Conservation (phyloP, 768 basidiomycete species). For the Tricholoma sp. region DNA sequence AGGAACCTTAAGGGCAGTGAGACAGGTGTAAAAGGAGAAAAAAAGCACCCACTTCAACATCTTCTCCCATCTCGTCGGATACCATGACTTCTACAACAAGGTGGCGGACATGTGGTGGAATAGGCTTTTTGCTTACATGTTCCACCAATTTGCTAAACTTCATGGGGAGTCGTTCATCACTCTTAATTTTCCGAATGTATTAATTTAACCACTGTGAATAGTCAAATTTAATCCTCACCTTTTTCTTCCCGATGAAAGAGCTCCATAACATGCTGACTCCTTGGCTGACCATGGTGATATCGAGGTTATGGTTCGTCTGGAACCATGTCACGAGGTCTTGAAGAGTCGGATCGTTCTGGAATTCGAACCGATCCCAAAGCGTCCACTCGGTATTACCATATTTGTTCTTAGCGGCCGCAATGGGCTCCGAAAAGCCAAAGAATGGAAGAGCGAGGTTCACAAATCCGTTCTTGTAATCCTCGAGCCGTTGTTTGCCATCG, state of each 20-base stretch:
- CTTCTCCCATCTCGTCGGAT: conserved; percentile 86
- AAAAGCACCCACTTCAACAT: conserved; percentile 73
- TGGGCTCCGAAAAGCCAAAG: conserved; percentile 98
- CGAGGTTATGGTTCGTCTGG: conserved; percentile 75
- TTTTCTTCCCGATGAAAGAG: conserved; percentile 87
- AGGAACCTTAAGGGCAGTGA: conserved; percentile 50
- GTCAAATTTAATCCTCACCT: conserved; percentile 46
- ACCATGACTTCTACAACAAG: conserved; percentile 94
- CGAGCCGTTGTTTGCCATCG: conserved; percentile 89
- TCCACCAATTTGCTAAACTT: conserved; percentile 90
- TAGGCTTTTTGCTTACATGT: conserved; percentile 89
- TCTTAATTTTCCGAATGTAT: conserved; percentile 36
- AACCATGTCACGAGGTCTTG: conserved; percentile 83
- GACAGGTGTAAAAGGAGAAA: background rate
- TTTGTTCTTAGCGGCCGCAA: conserved; percentile 84
- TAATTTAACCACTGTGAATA: background rate
- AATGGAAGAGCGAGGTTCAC: conserved; percentile 96
- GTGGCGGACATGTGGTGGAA: conserved; percentile 77
- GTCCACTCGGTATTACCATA: conserved; percentile 92
- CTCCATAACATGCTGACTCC: conserved; percentile 99
- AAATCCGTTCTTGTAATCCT: conserved; percentile 98
- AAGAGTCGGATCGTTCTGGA: conserved; percentile 84
- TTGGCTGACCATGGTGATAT: conserved; percentile 93
- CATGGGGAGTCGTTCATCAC: conserved; percentile 83
- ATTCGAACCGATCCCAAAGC: conserved; percentile 96